Evolutionary conservation across 371 early-diverging fungal species (phyloP).

Genomic region (Coemansia sp.): DNA sequence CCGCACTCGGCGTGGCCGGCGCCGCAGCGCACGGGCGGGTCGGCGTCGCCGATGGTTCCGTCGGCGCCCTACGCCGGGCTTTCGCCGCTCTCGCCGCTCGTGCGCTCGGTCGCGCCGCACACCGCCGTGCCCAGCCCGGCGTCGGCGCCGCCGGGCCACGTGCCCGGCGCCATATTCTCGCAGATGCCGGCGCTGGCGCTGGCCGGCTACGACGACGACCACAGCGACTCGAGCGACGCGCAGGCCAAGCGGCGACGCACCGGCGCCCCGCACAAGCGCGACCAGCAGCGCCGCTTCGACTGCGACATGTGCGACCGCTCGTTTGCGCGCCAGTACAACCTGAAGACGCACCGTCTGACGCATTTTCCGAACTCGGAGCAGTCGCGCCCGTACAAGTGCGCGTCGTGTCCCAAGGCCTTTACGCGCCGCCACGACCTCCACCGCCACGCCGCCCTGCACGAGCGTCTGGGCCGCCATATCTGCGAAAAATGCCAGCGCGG

Average conservation of each 20-base stretch:
- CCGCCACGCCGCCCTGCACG: conserved; percentile 74
- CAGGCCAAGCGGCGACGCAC: conserved; percentile 33
- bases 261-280: conserved; percentile 34
- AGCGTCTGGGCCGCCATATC: conserved; percentile 58
- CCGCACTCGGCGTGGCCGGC: background rate
- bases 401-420: conserved; percentile 67
- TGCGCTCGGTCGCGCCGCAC: background rate
- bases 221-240: background rate
- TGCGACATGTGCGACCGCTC: conserved; percentile 47
- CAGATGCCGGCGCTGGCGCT: conserved; percentile 35
- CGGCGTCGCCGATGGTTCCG: conserved; percentile 2
- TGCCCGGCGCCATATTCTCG: conserved; percentile 29
- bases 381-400: conserved; percentile 69
- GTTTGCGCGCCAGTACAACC: conserved; percentile 51
- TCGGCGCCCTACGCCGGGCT: background rate
- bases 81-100: background rate
- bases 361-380: conserved; percentile 44
- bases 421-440: conserved; percentile 84
- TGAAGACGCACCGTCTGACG: conserved; percentile 48
- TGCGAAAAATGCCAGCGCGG: conserved; percentile 63
- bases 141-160: background rate
- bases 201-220: background rate
- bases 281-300: conserved; percentile 43
- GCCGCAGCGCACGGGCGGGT: background rate
- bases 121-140: conserved; percentile 7